These are phyloP conservation scores for Postia placenta DNA, from an alignment of 768 basidiomycete species.

Conservation along the genomic window DNA sequence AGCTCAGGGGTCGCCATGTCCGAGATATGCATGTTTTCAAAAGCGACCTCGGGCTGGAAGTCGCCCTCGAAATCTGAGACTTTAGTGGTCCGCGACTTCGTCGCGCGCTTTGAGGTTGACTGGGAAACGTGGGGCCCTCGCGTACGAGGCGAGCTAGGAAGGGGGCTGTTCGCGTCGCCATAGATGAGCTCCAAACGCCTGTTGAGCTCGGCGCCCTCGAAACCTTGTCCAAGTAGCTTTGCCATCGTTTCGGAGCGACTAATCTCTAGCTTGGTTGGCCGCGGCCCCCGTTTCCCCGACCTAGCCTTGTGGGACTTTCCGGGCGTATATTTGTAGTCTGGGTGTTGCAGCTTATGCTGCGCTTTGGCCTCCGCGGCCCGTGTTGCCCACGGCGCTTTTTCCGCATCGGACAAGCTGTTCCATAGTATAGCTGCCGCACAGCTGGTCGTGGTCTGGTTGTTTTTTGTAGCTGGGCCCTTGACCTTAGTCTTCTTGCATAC, in stretches of 20 bases:
- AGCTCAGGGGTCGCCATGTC: too few species aligned
- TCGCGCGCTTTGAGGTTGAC: too few species aligned
- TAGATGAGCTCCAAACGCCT: slow-evolving; percentile 7
- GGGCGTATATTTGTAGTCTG: slow-evolving; percentile 63
- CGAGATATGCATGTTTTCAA: too few species aligned
- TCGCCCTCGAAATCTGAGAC: too few species aligned
- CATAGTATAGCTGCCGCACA: slow-evolving; percentile 66
- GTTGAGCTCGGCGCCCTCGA: slow-evolving; percentile 26
- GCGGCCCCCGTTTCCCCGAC: slow-evolving; percentile 27
- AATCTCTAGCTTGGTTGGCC: slow-evolving; percentile 28
- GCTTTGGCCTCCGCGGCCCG: slow-evolving; percentile 42
- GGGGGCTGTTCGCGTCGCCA: not conserved
- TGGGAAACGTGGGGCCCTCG: too few species aligned
- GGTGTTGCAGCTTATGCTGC: slow-evolving; percentile 44
- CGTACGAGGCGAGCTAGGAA: not conserved
- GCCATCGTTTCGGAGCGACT: slow-evolving; percentile 35
- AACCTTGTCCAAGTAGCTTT: slow-evolving; percentile 28
- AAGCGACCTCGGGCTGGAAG: too few species aligned
- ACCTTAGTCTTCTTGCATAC: slow-evolving; percentile 49
- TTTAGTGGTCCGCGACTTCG: too few species aligned
- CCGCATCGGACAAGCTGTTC: slow-evolving; percentile 44
- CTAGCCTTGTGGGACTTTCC: slow-evolving; percentile 25
- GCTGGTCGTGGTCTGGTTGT: slow-evolving; percentile 68
- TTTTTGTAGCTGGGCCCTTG: slow-evolving; percentile 49
- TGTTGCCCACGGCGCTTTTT: slow-evolving; percentile 40